phyloP scores from a whole-genome alignment of 768 basidiomycete genomes.

The Naematelia aurantialba region DNA sequence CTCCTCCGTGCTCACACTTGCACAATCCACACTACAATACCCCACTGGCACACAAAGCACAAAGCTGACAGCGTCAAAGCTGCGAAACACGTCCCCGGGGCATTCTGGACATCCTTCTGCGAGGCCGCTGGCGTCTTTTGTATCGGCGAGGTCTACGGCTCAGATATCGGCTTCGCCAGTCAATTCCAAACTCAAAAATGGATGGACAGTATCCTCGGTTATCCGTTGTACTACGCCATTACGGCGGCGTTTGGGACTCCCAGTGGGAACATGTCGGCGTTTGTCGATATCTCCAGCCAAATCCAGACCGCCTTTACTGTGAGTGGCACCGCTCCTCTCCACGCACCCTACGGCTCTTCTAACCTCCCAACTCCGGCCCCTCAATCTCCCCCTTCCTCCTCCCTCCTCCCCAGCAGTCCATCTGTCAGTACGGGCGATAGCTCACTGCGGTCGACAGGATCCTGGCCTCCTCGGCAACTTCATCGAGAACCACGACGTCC shows the following conservation, averaged over 20 bases:
- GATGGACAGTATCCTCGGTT: slow-evolving; percentile 45
- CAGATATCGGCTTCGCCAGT: slow-evolving; percentile 52
- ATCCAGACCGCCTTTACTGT: slow-evolving; percentile 37
- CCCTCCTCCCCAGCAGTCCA: too few species aligned
- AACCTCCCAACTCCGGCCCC: too few species aligned
- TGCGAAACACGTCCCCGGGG: slow-evolving; percentile 62
- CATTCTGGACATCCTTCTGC: slow-evolving; percentile 76
- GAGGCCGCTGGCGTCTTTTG: slow-evolving; percentile 75
- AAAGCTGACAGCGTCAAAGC: slow-evolving; percentile 50
- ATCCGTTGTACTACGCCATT: slow-evolving; percentile 43
- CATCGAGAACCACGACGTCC: slow-evolving; percentile 48
- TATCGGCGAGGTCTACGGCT: slow-evolving; percentile 75
- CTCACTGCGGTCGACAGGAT: too few species aligned
- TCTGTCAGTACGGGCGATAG: too few species aligned
- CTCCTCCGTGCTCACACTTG: too few species aligned
- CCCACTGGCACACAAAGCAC: too few species aligned
- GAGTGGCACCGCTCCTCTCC: slow-evolving; percentile 3
- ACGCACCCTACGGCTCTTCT: not conserved
- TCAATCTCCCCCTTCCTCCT: too few species aligned
- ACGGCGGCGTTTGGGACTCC: slow-evolving; percentile 35
- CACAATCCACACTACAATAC: too few species aligned
- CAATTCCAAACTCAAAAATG: slow-evolving; percentile 40
- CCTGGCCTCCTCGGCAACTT: slow-evolving; percentile 45
- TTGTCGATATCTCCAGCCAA: slow-evolving; percentile 33
- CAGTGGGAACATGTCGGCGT: slow-evolving; percentile 41